Conservation (phyloP, 2,329 filamentous ascomycete genomes). For the Dendrostoma leiphaemia region DNA sequence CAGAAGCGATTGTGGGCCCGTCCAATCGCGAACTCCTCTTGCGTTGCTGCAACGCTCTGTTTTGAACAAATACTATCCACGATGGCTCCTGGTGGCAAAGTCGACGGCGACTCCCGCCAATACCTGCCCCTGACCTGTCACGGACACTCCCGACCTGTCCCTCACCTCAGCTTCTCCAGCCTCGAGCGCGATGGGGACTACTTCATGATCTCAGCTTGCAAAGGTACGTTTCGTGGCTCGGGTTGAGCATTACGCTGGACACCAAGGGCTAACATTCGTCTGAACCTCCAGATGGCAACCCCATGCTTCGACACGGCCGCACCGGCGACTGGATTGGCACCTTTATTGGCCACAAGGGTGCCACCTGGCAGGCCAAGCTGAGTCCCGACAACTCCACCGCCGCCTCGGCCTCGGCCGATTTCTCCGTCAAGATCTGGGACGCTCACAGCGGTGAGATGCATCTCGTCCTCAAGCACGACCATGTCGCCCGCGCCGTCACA, state of each 20-base stretch:
- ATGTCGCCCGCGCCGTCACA: constrained; percentile 92
- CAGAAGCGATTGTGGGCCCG: constrained; percentile 19
- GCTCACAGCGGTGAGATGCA: constrained; percentile 90
- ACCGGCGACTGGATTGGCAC: constrained; percentile 98
- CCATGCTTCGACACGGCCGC: constrained; percentile 94
- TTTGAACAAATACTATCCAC: neutral
- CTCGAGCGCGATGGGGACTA: constrained; percentile 80
- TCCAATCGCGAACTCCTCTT: constrained; percentile 1
- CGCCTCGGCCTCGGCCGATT: constrained; percentile 93
- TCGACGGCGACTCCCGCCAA: constrained; percentile 37
- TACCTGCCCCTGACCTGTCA: constrained; percentile 92
- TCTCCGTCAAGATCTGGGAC: constrained; percentile 96
- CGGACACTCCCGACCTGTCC: constrained; percentile 88
- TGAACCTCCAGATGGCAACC: constrained; percentile 77
- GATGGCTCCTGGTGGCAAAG: constrained; percentile 27
- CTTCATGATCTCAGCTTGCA: constrained; percentile 91
- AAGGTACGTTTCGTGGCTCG: constrained; percentile 52
- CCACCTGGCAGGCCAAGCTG: constrained; percentile 92
- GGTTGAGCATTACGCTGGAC: neutral
- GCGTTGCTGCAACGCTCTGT: neutral
- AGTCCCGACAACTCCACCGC: constrained; percentile 85
- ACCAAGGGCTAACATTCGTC: neutral
- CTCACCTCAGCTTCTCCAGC: constrained; percentile 86
- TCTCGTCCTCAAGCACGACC: constrained; percentile 83
- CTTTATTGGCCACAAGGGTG: constrained; percentile 96